Base-by-base conservation (phyloP, 2,329 filamentous ascomycete genomes). In the Xylaria sp. region DNA sequence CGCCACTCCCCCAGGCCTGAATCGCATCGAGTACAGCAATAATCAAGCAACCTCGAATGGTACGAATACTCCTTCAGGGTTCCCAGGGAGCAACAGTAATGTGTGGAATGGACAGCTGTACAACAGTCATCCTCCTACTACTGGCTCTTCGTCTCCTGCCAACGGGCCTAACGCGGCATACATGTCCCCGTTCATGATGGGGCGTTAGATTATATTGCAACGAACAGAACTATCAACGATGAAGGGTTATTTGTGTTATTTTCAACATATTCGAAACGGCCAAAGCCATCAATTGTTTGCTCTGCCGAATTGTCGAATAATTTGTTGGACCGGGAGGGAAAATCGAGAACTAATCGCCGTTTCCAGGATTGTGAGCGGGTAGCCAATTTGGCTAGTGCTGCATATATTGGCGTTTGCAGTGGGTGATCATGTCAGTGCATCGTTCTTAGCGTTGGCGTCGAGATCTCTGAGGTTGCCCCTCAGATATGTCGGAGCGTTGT, bases 1-100 rank as follows among this genome's bases (percentile, higher is more conserved):
- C 9, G 79, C 89, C 1, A 90, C 89, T 7, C 94, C 94, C 15
- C 92, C 93, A 1, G 93, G 92, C 13, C 83, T 95, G 5, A 74
- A 74, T 56, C 77, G 80, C 39, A 61, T 70, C 43, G 57, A 66
- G 23, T 78, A 75, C 49, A 76, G 60, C 39, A 59, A 62, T 49
- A 66, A 67, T 39, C 74, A 74, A 15, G 46, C 72, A 6, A 63
- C 72, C 18, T 62, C 73, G 8, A 75, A 65, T 41, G 74, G 73
- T 31, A 63, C 72, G 28, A 75, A 55, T 52, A 69, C 73, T 23
- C 69, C 76, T 10, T 77, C 69, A 15, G 68, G 51, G 39, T 79
- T 76, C 58, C 57, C 72, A 9, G 66, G 43, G 25, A 67, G 61
- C 59, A 75, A 68, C 28, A 72, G 63, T 57, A 73, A 72, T 58